These are phyloP conservation scores for Ambispora gerdemannii DNA, from an alignment of 192 early-diverging fungal genomes.

Conservation along the genomic window DNA sequence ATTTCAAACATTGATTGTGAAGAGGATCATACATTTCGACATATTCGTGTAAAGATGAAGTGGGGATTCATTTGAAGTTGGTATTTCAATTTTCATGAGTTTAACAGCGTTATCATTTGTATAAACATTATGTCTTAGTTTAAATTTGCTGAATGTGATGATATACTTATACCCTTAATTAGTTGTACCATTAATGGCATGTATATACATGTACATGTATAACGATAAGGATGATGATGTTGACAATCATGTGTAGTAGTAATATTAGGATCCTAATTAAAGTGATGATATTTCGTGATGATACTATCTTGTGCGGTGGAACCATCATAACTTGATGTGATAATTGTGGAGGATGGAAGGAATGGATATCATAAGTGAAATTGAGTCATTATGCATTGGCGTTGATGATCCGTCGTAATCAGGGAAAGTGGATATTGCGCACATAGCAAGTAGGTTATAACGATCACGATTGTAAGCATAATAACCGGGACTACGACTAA, in stretches of 20 bases:
- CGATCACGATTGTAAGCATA: conserved; percentile 68
- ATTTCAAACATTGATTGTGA: too few species aligned
- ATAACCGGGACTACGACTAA: conserved; percentile 88
- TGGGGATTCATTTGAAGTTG: neutral
- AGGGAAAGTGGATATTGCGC: conserved; percentile 25
- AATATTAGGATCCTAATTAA: conserved; percentile 14
- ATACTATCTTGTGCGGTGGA: conserved; percentile 35
- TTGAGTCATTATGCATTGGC: conserved; percentile 12
- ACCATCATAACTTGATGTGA: conserved; percentile 34
- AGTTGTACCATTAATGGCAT: conserved; percentile 21
- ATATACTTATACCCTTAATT: neutral
- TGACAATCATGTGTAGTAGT: conserved; percentile 1
- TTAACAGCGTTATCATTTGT: neutral
- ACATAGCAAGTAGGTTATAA: conserved; percentile 29
- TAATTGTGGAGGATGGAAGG: conserved; percentile 21
- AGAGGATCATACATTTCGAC: too few species aligned
- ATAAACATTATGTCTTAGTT: neutral
- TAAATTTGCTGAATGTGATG: conserved; percentile 16
- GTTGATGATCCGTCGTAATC: neutral
- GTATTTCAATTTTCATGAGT: conserved; percentile 20
- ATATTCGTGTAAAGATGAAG: conserved; percentile 20
- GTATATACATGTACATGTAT: conserved; percentile 13
- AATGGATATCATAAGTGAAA: conserved; percentile 20
- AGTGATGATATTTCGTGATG: conserved; percentile 30
- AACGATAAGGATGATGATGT: neutral